Percentiles rank a stretch among this genome's conserved stretches.
phyloP scores from a whole-genome alignment of 108 stramenopile genomes.

The Cyclotella distinguenda region DNA sequence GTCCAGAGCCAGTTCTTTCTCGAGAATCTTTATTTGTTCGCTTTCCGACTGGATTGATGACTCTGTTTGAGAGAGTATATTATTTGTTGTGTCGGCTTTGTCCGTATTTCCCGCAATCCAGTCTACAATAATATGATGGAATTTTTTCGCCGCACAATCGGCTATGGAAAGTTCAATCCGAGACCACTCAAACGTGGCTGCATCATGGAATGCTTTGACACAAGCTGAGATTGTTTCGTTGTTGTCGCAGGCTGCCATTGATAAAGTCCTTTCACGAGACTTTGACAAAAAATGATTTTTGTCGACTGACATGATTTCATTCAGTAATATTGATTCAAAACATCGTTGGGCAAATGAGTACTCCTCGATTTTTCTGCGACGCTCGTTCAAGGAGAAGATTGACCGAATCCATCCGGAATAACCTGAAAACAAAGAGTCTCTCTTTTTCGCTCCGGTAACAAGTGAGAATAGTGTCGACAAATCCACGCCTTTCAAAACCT shows the following conservation, averaged over 20 bases:
- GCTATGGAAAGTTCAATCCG: constrained; percentile 2
- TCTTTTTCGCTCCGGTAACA: constrained; percentile 4
- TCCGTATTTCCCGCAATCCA: neutral
- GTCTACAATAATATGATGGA: neutral
- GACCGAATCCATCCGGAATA: constrained; percentile 22
- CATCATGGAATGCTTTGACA: constrained; percentile 3
- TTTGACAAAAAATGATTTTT: neutral
- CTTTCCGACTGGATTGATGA: constrained; percentile 7
- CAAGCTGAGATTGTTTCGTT: constrained; percentile 1
- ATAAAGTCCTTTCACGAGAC: neutral
- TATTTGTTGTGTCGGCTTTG: neutral
- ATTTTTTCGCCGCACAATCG: neutral
- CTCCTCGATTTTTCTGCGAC: neutral
- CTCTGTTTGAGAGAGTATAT: neutral
- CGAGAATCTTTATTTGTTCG: constrained; percentile 21
- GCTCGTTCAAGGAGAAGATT: constrained; percentile 4
- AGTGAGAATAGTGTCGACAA: constrained; percentile 13
- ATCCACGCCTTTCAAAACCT: constrained; percentile 9
- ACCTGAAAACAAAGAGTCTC: constrained; percentile 6
- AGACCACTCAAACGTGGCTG: constrained; percentile 7
- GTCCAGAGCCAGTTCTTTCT: constrained; percentile 28
- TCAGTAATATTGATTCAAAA: constrained; percentile 27
- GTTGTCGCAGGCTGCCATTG: neutral
- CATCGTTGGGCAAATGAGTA: neutral
- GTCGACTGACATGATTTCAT: constrained; percentile 8